A percentile compares a stretch with the other conserved stretches of the same genome.
Conservation (phyloP, 345 rosid genomes). For the Geranium brycei region DNA sequence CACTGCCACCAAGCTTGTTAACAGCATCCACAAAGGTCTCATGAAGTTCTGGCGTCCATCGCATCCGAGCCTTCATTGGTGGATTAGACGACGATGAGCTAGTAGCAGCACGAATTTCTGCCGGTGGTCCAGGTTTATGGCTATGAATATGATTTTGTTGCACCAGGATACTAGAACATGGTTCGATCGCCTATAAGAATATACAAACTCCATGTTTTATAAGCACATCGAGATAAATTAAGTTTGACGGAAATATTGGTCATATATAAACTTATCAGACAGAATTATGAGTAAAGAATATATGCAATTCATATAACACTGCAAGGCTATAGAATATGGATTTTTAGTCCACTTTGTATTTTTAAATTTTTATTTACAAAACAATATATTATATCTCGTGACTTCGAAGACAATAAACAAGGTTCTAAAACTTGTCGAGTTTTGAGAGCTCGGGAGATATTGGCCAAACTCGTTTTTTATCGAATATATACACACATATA, state of each 20-base stretch:
- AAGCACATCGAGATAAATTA: background rate
- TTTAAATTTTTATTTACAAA: background rate
- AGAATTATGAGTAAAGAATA: background rate
- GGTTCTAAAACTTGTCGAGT: too few species aligned
- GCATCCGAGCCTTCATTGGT: conserved; percentile 59
- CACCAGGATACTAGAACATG: conserved; percentile 19
- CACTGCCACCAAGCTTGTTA: conserved; percentile 77
- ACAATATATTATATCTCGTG: too few species aligned
- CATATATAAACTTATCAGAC: background rate
- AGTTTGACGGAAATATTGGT: background rate
- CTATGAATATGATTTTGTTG: conserved; percentile 29
- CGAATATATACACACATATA: too few species aligned
- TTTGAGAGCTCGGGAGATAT: too few species aligned
- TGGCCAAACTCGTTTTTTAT: too few species aligned
- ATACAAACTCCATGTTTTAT: conserved; percentile 1
- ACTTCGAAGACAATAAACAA: background rate
- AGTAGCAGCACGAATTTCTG: conserved; percentile 21
- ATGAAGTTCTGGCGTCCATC: conserved; percentile 95
- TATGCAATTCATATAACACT: background rate
- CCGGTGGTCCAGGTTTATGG: conserved; percentile 21
- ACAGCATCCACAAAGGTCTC: conserved; percentile 90
- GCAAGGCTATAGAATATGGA: background rate
- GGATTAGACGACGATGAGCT: conserved; percentile 23
- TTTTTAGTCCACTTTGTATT: background rate
- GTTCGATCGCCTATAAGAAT: conserved; percentile 19